phyloP scores from a whole-genome alignment of 176 grass and related monocot genomes.

The Miscanthus lutarioriparius region DNA sequence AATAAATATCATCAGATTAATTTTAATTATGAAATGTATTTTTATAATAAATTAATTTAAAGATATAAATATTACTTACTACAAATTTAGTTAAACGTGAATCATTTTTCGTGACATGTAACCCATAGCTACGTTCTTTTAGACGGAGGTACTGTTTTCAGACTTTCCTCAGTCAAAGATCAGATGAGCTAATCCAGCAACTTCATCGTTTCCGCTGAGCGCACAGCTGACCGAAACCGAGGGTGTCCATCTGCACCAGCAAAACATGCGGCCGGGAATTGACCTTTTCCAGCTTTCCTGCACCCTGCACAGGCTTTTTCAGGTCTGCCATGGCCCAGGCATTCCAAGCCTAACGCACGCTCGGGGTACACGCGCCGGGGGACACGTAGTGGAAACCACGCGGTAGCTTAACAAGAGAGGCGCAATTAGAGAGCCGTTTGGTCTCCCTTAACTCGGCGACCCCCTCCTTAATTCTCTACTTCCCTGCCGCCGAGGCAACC shows the following conservation, averaged over 20 bases:
- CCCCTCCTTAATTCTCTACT: conserved; percentile 24
- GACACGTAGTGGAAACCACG: background rate
- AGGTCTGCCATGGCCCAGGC: background rate
- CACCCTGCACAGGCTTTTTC: background rate
- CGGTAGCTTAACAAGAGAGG: conserved; percentile 9
- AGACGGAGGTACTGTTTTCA: too few relatives aligned
- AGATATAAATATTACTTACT: too few relatives aligned
- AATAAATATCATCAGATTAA: too few relatives aligned
- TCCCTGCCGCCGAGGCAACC: conserved; percentile 29
- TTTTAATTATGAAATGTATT: too few relatives aligned
- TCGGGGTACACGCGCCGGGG: conserved; percentile 8
- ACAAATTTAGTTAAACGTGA: too few relatives aligned
- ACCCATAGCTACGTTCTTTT: too few relatives aligned
- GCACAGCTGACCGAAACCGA: too few relatives aligned
- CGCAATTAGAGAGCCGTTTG: conserved; percentile 46
- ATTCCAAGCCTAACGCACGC: background rate
- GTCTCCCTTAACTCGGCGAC: conserved; percentile 40
- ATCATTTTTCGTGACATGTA: too few relatives aligned
- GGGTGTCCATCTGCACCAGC: too few relatives aligned
- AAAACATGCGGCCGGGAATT: background rate
- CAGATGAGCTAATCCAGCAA: background rate
- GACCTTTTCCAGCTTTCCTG: conserved; percentile 4
- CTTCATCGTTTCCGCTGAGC: background rate
- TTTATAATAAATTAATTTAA: too few relatives aligned
- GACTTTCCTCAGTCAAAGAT: too few relatives aligned